Evolutionary conservation across 805 yeast species (phyloP), one percentile per base, ranked within the genome.

Genomic region (Teunomyces gatunensis): DNA sequence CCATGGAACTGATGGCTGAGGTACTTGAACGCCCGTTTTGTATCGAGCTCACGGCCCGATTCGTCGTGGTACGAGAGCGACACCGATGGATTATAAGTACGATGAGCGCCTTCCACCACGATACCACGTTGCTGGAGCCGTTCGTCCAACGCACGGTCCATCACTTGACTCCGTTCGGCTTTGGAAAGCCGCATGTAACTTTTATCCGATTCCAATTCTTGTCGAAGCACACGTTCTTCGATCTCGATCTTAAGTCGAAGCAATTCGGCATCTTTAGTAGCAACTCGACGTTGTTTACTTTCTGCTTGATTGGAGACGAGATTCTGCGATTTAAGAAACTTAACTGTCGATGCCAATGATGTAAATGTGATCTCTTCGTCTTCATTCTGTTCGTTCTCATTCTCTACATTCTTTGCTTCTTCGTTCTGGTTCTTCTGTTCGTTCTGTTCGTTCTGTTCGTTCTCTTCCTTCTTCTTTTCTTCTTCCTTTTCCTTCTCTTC

Each of bases 1-100:
- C 94, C 95, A 61, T 89, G 96, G 63, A 87, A 89, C 53, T 82
- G 80, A 52, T 85, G 91, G 2, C 94, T 85, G 41, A 88, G 66
- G 50, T 79, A 79, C 66, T 87, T 88, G 70, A 79, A 89, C 1
- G 96, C 96, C 50, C 84, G 84, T 57, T 85, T 87, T 3, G 83
- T 73, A 27, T 74, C 67, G 23, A 89, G 64, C 17, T 71, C 69
- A 28, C 78, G 69, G 0, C 96, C 96, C 2, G 65, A 55, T 21
- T 80, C 84, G 60, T 88, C 95, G 15, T 71, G 75, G 62, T 88
- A 86, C 21, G 72, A 75, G 3, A 89, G 56, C 20, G 68, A 65
- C n/a, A 83, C 75, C 17, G 69, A 57, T 0, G 84, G 84, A 30
- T 71, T 72, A 54, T 79, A 77, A 36, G 32, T 42, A 36, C 2